Percentiles rank a stretch among this genome's conserved stretches.
These are phyloP conservation scores for Penicillium nucicola DNA, from an alignment of 495 filamentous ascomycete species.

Conservation along the genomic window DNA sequence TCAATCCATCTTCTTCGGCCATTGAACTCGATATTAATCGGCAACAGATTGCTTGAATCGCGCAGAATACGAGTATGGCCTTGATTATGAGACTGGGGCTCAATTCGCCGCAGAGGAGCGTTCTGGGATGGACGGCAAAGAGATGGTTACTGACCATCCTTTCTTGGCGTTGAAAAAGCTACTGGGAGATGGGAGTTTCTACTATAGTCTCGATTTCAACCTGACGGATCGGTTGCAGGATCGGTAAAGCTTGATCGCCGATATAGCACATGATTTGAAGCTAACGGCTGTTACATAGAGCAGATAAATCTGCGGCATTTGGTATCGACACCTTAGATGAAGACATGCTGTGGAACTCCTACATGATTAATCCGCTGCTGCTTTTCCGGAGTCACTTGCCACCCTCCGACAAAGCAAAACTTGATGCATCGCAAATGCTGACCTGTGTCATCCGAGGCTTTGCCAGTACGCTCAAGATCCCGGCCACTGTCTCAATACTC, in stretches of 20 bases:
- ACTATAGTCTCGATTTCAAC: slow-evolving; percentile 96
- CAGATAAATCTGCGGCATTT: slow-evolving; percentile 55
- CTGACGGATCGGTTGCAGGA: slow-evolving; percentile 92
- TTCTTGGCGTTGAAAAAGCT: slow-evolving; percentile 88
- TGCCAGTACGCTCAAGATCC: slow-evolving; percentile 77
- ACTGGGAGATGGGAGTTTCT: slow-evolving; percentile 91
- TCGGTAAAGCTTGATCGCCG: slow-evolving; percentile 49
- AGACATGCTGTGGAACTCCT: slow-evolving; percentile 94
- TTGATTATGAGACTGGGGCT: slow-evolving; percentile 60
- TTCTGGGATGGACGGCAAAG: slow-evolving; percentile 57
- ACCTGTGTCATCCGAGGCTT: slow-evolving; percentile 95
- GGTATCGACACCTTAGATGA: slow-evolving; percentile 83
- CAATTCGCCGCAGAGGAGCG: slow-evolving; percentile 49
- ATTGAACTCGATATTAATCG: slow-evolving; percentile 1
- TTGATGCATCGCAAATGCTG: slow-evolving; percentile 82
- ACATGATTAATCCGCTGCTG: slow-evolving; percentile 92
- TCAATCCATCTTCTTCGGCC: not conserved
- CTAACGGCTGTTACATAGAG: slow-evolving; percentile 41
- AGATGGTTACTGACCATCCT: slow-evolving; percentile 75
- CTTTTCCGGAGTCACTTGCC: slow-evolving; percentile 80
- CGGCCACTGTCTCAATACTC: slow-evolving; percentile 57
- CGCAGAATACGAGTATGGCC: slow-evolving; percentile 70
- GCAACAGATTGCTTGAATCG: slow-evolving; percentile 75
- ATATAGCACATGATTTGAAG: slow-evolving; percentile 21
- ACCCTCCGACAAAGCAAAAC: slow-evolving; percentile 62